Percentiles rank a stretch among this genome's conserved stretches.
These are phyloP conservation scores for Cenchrus americanus DNA, from an alignment of 176 grass and related monocot genomes.

Conservation along the genomic window DNA sequence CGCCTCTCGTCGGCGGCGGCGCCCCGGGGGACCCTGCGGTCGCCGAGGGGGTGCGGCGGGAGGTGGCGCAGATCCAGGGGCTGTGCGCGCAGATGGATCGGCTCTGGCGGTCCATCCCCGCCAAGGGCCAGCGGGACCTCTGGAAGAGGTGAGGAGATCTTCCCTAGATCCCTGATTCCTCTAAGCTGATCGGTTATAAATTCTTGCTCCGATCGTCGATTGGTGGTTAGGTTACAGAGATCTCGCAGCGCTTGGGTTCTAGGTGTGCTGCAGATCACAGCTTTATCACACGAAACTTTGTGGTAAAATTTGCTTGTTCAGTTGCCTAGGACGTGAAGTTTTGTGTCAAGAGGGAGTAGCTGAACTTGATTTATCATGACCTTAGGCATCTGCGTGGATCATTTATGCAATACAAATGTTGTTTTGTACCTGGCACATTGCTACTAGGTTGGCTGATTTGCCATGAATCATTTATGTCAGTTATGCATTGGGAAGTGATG, in stretches of 20 bases:
- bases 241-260: neutral
- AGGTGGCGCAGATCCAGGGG: constrained; percentile 89
- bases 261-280: neutral
- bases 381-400: neutral
- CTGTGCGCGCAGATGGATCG: constrained; percentile 94
- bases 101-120: constrained; percentile 83
- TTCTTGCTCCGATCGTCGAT: neutral
- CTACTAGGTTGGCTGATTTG: neutral
- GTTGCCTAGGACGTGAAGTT: neutral
- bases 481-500: neutral
- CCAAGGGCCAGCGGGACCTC: constrained; percentile 85
- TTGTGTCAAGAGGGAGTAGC: neutral
- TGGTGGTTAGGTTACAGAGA: neutral
- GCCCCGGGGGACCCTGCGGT: constrained; percentile 50
- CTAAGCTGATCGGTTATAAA: neutral
- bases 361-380: neutral
- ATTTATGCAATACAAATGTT: neutral
- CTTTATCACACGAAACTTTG: neutral
- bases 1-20: constrained; percentile 41
- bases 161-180: neutral
- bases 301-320: constrained; percentile 3
- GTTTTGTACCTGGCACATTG: neutral
- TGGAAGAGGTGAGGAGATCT: constrained; percentile 83
- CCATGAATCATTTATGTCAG: neutral
- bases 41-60: constrained; percentile 52